Percentiles rank a stretch among this genome's conserved stretches.
Conservation (phyloP, 495 filamentous ascomycete species). For the Poronia punctata region DNA sequence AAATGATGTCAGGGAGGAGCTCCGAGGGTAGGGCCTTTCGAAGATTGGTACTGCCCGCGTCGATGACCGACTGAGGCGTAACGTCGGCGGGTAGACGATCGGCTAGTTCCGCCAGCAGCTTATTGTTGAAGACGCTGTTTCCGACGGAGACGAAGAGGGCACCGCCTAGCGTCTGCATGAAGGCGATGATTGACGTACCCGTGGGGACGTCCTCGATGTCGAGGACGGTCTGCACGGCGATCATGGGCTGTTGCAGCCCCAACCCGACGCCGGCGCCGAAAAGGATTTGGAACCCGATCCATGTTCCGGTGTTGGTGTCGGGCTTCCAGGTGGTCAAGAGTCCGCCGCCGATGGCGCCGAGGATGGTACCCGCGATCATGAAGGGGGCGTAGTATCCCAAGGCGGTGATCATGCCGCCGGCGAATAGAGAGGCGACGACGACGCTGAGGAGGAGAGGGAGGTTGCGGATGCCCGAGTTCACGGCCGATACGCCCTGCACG, state of each 20-base stretch:
- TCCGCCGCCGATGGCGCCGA: conserved; percentile 62
- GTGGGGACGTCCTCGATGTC: conserved; percentile 54
- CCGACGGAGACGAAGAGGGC: conserved; percentile 68
- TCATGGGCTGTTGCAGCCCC: conserved; percentile 60
- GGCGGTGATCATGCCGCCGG: conserved; percentile 53
- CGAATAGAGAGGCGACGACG: conserved; percentile 53
- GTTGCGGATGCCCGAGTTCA: conserved; percentile 67
- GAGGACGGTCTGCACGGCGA: conserved; percentile 64
- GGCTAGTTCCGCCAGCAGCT: conserved; percentile 52
- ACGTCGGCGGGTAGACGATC: conserved; percentile 45
- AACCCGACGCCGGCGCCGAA: conserved; percentile 63
- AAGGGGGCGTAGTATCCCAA: conserved; percentile 74
- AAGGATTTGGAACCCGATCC: conserved; percentile 75
- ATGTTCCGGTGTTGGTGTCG: conserved; percentile 46
- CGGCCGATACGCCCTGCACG: conserved; percentile 61
- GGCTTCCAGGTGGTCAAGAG: conserved; percentile 58
- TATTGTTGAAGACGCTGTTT: conserved; percentile 73
- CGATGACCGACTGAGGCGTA: conserved; percentile 39
- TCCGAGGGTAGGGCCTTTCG: conserved; percentile 39
- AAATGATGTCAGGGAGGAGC: conserved; percentile 47
- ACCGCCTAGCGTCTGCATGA: conserved; percentile 65
- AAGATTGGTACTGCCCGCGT: conserved; percentile 62
- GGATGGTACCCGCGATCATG: conserved; percentile 52
- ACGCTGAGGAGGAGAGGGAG: conserved; percentile 64
- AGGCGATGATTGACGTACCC: conserved; percentile 60